Evolutionary conservation across 768 basidiomycete species (phyloP), one percentile per base, ranked within the genome.

Genomic region (Tricholoma bakamatsutake): DNA sequence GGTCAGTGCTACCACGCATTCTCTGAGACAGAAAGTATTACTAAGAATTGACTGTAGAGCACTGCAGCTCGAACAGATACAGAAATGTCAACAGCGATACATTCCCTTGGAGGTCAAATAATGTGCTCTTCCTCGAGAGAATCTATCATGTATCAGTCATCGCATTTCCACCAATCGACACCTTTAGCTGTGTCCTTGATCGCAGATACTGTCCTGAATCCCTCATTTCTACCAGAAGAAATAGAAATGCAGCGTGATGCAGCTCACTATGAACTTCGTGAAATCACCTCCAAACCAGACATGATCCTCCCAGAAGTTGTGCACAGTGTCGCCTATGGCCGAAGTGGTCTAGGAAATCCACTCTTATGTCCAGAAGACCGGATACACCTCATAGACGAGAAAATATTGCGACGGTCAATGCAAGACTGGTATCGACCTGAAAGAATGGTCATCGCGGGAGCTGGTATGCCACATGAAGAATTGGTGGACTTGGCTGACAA

Each of bases 101-200:
- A 93, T 67, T 78, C 79, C 3, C 79, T 96, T 33, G 95, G 96
- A 39, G 93, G 93, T 13, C 93, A 96, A 73, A 93, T 98, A 56
- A 78, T 88, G 70, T 93, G 90, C 66, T 87, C 93, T 15, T 90
- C 93, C 15, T 88, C 93, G 2, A 80, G 97, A 46, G 97, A 99
- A 69, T 82, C 92, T 18, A 93, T 98, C 66, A 92, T 97, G 89
- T 99, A 98, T 68, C 97, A 98, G 71, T 96, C 96, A 10, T 92
- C 93, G 37, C 89, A 96, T 68, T 95, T 94, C 66, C 85, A 93
- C 61, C 76, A 84, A 58, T 84, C 84, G 39, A 91, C 94, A 2
- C 84, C 90, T 1, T 77, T 84, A 6, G 93, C 93, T 10, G 68
- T 99, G 50, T 87, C 88, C 27, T 81, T 98, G 59, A 91, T 99